Evolutionary conservation across 2,329 filamentous ascomycete genomes (phyloP), one percentile per base, ranked within the genome.

Genomic region (Aplosporella prunicola): DNA sequence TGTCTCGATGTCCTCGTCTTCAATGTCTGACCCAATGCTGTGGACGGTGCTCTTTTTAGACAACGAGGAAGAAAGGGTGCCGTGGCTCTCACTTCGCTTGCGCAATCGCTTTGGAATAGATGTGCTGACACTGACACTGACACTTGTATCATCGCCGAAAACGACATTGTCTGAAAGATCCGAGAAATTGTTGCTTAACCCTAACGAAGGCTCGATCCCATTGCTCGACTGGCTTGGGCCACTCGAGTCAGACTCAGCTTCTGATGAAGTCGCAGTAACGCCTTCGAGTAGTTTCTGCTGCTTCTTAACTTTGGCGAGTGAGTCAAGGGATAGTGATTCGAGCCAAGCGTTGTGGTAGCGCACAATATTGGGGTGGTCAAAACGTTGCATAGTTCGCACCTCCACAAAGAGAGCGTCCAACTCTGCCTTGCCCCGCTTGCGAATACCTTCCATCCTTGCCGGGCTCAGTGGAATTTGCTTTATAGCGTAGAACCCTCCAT

Each of bases 281-380:
- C n/a, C n/a, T n/a, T n/a, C n/a, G 9, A 36, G 17, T 6, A 36
- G 34, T 20, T 30, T 36, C 9, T 14, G 34, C 10, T 30, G 23
- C 14, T 25, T n/a, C 14, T 30, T 36, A n/a, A n/a, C n/a, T n/a
- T n/a, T n/a, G n/a, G n/a, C n/a, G n/a, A n/a, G n/a, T n/a, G n/a
- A n/a, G n/a, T n/a, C n/a, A n/a, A n/a, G n/a, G n/a, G n/a, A n/a
- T n/a, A n/a, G n/a, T n/a, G n/a, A n/a, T 23, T 82, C 78, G 10
- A 80, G 63, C 78, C 78, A 82, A 10, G 72, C 72, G 35, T 69
- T 68, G 49, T 74, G 75, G 47, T 82, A 82, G 16, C 77, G 67
- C 23, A 82, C 78, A 39, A 82, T 71, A 49, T 82, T 80, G 5
- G 66, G 66, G 52, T 82, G 78, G 30, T 80, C 72, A 11, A 81